Base-by-base conservation (phyloP, 805 yeast genomes). In the Ogataea nitratoaversa region DNA sequence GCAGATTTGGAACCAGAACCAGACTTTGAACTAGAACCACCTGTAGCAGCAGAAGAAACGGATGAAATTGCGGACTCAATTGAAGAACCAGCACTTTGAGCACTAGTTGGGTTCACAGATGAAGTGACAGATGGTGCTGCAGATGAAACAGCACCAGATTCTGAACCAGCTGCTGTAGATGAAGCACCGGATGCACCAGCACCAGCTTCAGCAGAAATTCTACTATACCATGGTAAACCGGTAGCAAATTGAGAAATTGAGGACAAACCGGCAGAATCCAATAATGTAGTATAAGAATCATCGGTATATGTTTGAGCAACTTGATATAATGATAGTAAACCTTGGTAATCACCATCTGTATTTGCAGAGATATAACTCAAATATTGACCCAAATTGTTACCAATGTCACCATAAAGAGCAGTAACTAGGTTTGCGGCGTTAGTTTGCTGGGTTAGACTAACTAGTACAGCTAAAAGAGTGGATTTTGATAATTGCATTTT, bases 231-330 rank as follows among this genome's bases (percentile, higher is more conserved):
- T 42, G 66, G 66, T 32, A 63, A 48, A 29, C 46, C 59, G 16
- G 65, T 57, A 11, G 53, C 65, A 41, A 60, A 56, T 5, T 47
- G 42, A 11, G 59, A 49, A 19, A 60, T 41, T 4, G 53, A 37
- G 3, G 47, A 29, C 19, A 38, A 34, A 30, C 41, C 41, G 1
- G 38, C 44, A 20, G 51, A 24, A 40, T 57, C 48, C 42, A 63
- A 55, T 42, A 70, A 56, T 27, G 74, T 68, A 33, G 74, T 70
- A 56, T 67, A 70, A n/a, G 70, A 57, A 37, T 67, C 63, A 50
- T 70, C 72, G 9, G 68, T 69, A 54, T 68, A 70, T 33, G 72
- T 69, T 24, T 49, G 51, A 27, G 61, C 65, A 23, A 50, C 47
- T 32, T 47, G 32, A 32, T 67, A 68, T 38, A 67, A 52, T 13